Percentiles rank a stretch among this genome's conserved stretches.
These are phyloP conservation scores for Trametes sanguinea DNA, from an alignment of 768 basidiomycete genomes.

Conservation along the genomic window DNA sequence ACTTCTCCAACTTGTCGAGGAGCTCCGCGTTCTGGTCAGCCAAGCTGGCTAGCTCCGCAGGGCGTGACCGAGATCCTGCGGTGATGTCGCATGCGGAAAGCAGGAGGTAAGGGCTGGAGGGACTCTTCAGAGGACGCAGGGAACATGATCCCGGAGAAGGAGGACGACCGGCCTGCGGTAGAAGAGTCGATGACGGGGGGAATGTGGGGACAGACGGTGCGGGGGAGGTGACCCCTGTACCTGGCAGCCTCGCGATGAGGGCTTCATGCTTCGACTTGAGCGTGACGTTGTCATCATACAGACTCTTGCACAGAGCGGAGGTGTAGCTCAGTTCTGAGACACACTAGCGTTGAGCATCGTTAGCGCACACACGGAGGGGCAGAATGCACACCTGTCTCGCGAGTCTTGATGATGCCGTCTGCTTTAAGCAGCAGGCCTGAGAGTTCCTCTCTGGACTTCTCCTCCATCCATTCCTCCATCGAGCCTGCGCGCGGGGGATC, in stretches of 20 bases:
- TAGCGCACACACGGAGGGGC: slow-evolving; percentile 1
- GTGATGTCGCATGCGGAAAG: slow-evolving; percentile 20
- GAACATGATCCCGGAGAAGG: slow-evolving; percentile 10
- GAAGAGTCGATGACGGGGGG: slow-evolving; percentile 21
- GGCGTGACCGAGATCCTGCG: slow-evolving; percentile 64
- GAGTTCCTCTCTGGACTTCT: slow-evolving; percentile 74
- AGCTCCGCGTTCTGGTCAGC: slow-evolving; percentile 86
- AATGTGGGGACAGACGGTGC: slow-evolving; percentile 26
- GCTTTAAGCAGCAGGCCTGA: slow-evolving; percentile 70
- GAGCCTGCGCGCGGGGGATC: slow-evolving; percentile 22
- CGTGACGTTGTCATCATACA: slow-evolving; percentile 68
- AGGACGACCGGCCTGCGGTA: slow-evolving; percentile 7
- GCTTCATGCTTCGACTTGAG: slow-evolving; percentile 74
- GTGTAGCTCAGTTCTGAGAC: slow-evolving; percentile 64
- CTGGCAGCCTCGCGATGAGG: slow-evolving; percentile 61
- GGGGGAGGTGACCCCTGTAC: slow-evolving; percentile 27
- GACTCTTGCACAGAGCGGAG: slow-evolving; percentile 64
- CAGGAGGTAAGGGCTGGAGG: slow-evolving; percentile 5
- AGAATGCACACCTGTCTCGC: slow-evolving; percentile 65
- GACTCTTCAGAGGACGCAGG: slow-evolving; percentile 11
- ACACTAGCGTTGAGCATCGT: neutral
- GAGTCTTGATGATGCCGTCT: slow-evolving; percentile 71
- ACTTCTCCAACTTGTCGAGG: slow-evolving; percentile 68
- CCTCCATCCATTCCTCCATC: slow-evolving; percentile 54
- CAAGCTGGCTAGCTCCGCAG: slow-evolving; percentile 66